Conservation (phyloP, 805 yeast species). For the Yamadazyma scolyti region DNA sequence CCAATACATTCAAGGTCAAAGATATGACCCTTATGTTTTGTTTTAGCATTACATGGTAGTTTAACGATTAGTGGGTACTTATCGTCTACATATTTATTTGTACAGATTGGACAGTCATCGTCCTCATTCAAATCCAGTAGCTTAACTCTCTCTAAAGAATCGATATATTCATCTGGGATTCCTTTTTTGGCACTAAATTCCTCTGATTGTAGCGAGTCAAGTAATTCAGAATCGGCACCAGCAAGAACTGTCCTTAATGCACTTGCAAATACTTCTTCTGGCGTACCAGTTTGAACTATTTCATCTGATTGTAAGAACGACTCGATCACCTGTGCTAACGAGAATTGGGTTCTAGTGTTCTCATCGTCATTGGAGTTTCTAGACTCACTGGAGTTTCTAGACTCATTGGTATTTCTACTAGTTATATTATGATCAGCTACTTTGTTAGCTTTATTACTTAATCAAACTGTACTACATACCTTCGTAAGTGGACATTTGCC, state of each 20-base stretch:
- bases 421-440: no score
- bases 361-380: no score
- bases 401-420: no score
- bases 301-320: background rate
- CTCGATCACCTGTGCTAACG: background rate
- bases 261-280: slow-evolving; percentile 22
- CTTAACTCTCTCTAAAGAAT: slow-evolving; percentile 67
- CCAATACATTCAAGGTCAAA: slow-evolving; percentile 89
- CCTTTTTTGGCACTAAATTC: slow-evolving; percentile 34
- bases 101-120: slow-evolving; percentile 84
- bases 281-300: slow-evolving; percentile 1
- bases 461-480: slow-evolving; percentile 35
- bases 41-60: slow-evolving; percentile 52
- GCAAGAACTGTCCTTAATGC: slow-evolving; percentile 30
- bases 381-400: no score
- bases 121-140: slow-evolving; percentile 32
- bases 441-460: no score
- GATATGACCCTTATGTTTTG: slow-evolving; percentile 42
- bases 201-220: slow-evolving; percentile 17
- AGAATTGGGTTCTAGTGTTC: no score
- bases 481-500: slow-evolving; percentile 41
- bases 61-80: slow-evolving; percentile 75
- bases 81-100: slow-evolving; percentile 66
- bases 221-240: slow-evolving; percentile 26
- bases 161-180: slow-evolving; percentile 67